These are phyloP conservation scores for Spiromastix sp. DNA, from an alignment of 2,329 filamentous ascomycete genomes.

Conservation along the genomic window DNA sequence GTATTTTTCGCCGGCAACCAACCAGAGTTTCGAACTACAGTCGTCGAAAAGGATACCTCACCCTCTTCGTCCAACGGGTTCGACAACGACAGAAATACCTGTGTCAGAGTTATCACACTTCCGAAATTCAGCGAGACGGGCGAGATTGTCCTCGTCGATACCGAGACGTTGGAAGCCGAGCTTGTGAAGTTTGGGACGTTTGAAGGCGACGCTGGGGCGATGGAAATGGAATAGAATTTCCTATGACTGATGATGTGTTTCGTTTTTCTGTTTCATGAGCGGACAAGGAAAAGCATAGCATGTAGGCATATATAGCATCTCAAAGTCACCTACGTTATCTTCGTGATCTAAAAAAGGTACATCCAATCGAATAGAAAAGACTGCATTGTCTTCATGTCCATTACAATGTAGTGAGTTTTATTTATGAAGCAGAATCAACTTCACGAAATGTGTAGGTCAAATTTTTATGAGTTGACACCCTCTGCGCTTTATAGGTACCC, in stretches of 20 bases:
- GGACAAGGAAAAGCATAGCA: no score
- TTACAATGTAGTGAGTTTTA: no score
- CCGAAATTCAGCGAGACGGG: conserved; percentile 71
- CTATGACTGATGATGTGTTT: neutral
- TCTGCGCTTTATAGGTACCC: no score
- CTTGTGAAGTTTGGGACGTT: conserved; percentile 46
- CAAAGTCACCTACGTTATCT: no score
- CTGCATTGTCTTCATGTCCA: no score
- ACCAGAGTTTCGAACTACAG: conserved; percentile 61
- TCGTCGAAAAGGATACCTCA: conserved; percentile 41
- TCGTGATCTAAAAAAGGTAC: no score
- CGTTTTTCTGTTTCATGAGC: no score
- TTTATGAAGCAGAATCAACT: no score
- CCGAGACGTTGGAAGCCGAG: conserved; percentile 72
- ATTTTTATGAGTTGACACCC: no score
- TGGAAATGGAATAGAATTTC: neutral
- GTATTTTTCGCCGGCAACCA: conserved; percentile 86
- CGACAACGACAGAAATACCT: conserved; percentile 26
- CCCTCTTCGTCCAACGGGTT: conserved; percentile 20
- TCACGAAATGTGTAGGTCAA: no score
- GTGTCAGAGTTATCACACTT: conserved; percentile 68
- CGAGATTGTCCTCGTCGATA: conserved; percentile 73
- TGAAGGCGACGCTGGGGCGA: neutral
- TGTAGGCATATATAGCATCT: no score
- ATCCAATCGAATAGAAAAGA: no score